phyloP scores from a whole-genome alignment of 2,329 filamentous ascomycete genomes.

The Exophiala oligosperma region DNA sequence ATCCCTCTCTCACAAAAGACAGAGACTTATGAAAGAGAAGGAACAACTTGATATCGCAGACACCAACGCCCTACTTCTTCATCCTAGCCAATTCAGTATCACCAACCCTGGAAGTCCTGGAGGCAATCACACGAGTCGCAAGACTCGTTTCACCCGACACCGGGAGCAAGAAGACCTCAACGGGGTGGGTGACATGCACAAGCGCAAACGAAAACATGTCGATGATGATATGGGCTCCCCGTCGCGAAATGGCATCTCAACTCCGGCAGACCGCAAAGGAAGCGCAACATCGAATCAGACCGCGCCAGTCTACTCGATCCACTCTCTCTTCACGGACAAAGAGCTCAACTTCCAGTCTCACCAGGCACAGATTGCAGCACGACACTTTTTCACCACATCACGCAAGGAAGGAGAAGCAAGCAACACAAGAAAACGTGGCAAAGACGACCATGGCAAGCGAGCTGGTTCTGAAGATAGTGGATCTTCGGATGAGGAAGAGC shows the following conservation, averaged over 20 bases:
- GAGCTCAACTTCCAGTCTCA: slow-evolving; percentile 64
- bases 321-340: slow-evolving; percentile 67
- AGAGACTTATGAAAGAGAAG: slow-evolving; percentile 62
- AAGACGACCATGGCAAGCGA: slow-evolving; percentile 41
- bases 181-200: slow-evolving; percentile 46
- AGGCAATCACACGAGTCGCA: slow-evolving; percentile 60
- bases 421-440: slow-evolving; percentile 36
- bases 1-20: slow-evolving; percentile 57
- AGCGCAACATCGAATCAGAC: slow-evolving; percentile 56
- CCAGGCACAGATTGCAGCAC: slow-evolving; percentile 59
- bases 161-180: slow-evolving; percentile 54
- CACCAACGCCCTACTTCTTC: slow-evolving; percentile 64
- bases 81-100: slow-evolving; percentile 67
- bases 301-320: slow-evolving; percentile 60
- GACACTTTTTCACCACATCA: slow-evolving; percentile 60
- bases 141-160: slow-evolving; percentile 63
- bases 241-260: slow-evolving; percentile 50
- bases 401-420: slow-evolving; percentile 32
- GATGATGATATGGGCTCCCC: slow-evolving; percentile 63
- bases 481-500: slow-evolving; percentile 42
- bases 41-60: slow-evolving; percentile 67
- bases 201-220: slow-evolving; percentile 59
- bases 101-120: slow-evolving; percentile 64
- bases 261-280: slow-evolving; percentile 54
- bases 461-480: slow-evolving; percentile 43